Percentiles rank a stretch among this genome's conserved stretches.
Evolutionary conservation across 257 asterid species (phyloP).

Genomic region (Capsicum baccatum): DNA sequence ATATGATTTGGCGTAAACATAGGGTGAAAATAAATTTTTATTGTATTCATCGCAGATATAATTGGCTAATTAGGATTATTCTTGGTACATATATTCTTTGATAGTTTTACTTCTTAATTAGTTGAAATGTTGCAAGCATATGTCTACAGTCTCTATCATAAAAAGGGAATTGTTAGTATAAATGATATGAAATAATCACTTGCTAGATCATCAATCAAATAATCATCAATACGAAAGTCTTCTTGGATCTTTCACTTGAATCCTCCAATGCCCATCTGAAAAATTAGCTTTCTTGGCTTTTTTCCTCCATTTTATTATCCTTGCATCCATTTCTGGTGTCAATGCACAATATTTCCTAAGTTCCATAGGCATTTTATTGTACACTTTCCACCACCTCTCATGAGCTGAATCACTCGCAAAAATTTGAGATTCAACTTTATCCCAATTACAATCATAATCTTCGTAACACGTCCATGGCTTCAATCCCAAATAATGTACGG

Average conservation of each 20-base stretch:
- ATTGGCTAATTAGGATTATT: background rate
- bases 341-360: conserved; percentile 52
- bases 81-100: background rate
- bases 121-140: background rate
- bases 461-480: conserved; percentile 84
- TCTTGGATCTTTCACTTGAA: conserved; percentile 57
- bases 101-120: background rate
- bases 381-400: conserved; percentile 64
- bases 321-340: conserved; percentile 46
- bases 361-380: conserved; percentile 54
- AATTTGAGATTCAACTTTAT: conserved; percentile 30
- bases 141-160: background rate
- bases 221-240: conserved; percentile 18
- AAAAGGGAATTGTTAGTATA: conserved; percentile 13
- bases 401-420: conserved; percentile 74
- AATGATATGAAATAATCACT: background rate
- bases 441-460: conserved; percentile 89
- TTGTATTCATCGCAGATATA: accelerated
- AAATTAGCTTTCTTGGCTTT: conserved; percentile 47
- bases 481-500: conserved; percentile 70
- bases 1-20: background rate
- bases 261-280: conserved; percentile 66
- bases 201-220: background rate
- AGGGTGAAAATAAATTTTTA: background rate
- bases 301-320: conserved; percentile 40